A percentile compares a stretch with the other conserved stretches of the same genome.
phyloP scores from a whole-genome alignment of 257 asterid species.

The Dorcoceras hygrometricum region DNA sequence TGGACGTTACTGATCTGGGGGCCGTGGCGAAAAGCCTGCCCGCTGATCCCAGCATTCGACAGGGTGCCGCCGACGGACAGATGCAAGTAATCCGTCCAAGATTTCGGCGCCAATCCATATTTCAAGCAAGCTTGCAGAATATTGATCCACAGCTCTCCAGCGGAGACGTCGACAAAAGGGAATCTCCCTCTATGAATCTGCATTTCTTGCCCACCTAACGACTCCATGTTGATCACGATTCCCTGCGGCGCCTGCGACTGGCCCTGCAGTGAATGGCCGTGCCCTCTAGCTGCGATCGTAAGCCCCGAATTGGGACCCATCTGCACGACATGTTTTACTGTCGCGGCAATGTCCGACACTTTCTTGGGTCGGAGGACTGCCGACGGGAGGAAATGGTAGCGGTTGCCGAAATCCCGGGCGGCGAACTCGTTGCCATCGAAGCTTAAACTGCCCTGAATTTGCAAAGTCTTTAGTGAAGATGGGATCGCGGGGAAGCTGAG shows the following conservation, averaged over 20 bases:
- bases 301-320: conserved; percentile 64
- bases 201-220: conserved; percentile 47
- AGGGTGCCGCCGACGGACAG: conserved; percentile 92
- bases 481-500: conserved; percentile 33
- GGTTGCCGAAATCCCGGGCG: conserved; percentile 73
- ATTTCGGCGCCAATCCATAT: conserved; percentile 75
- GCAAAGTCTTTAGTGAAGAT: conserved; percentile 39
- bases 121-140: conserved; percentile 73
- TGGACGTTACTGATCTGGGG: conserved; percentile 91
- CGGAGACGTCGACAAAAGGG: conserved; percentile 79
- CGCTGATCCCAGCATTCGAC: conserved; percentile 92
- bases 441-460: conserved; percentile 54
- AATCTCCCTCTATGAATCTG: conserved; percentile 39
- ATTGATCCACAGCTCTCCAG: conserved; percentile 83
- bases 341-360: conserved; percentile 58
- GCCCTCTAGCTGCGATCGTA: conserved; percentile 84
- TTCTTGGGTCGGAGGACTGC: conserved; percentile 76
- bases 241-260: conserved; percentile 82
- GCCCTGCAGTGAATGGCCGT: conserved; percentile 77
- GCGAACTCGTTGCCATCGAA: conserved; percentile 65
- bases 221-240: conserved; percentile 65
- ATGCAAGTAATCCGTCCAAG: conserved; percentile 96
- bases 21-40: conserved; percentile 88
- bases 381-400: conserved; percentile 51
- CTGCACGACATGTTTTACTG: conserved; percentile 60